A percentile compares a stretch with the other conserved stretches of the same genome.
phyloP scores from a whole-genome alignment of 2,329 filamentous ascomycete species.

The Fusarium paranaense region DNA sequence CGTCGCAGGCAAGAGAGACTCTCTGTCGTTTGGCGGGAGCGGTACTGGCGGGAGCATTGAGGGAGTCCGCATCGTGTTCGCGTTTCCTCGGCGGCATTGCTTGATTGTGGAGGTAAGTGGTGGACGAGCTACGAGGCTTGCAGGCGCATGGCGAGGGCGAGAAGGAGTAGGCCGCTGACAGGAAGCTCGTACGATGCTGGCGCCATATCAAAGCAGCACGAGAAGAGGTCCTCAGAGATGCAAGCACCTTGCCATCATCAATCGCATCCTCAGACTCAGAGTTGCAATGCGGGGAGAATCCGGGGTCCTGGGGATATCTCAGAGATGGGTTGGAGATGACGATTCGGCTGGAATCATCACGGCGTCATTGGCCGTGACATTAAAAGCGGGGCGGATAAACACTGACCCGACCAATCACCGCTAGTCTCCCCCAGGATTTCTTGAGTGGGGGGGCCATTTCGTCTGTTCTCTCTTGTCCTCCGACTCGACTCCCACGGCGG shows the following conservation, averaged over 20 bases:
- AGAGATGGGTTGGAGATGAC: constrained; percentile 29
- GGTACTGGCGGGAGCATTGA: constrained; percentile 37
- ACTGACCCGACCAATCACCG: constrained; percentile 39
- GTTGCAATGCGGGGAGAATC: constrained; percentile 44
- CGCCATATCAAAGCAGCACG: constrained; percentile 39
- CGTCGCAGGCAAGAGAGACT: constrained; percentile 77
- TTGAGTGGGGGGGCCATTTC: constrained; percentile 30
- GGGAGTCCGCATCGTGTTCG: constrained; percentile 44
- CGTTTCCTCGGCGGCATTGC: constrained; percentile 56
- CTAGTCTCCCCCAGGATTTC: constrained; percentile 7
- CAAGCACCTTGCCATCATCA: constrained; percentile 29
- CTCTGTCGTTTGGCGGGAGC: constrained; percentile 67
- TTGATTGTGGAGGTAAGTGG: constrained; percentile 27
- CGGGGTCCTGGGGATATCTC: constrained; percentile 40
- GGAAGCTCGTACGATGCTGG: constrained; percentile 31
- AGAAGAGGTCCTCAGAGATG: constrained; percentile 15
- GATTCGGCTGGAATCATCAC: constrained; percentile 18
- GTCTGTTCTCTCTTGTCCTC: constrained; percentile 3
- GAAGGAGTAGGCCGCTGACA: constrained; percentile 12
- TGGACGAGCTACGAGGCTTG: constrained; percentile 33
- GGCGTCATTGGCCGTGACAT: constrained; percentile 26
- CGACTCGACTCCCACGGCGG: constrained; percentile 1
- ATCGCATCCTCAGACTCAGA: constrained; percentile 19
- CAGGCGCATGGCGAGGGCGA: constrained; percentile 38
- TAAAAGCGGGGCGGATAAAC: constrained; percentile 38